Base-by-base conservation (phyloP, 164 flowering plant genomes). In the Chloranthus sessilifolius region DNA sequence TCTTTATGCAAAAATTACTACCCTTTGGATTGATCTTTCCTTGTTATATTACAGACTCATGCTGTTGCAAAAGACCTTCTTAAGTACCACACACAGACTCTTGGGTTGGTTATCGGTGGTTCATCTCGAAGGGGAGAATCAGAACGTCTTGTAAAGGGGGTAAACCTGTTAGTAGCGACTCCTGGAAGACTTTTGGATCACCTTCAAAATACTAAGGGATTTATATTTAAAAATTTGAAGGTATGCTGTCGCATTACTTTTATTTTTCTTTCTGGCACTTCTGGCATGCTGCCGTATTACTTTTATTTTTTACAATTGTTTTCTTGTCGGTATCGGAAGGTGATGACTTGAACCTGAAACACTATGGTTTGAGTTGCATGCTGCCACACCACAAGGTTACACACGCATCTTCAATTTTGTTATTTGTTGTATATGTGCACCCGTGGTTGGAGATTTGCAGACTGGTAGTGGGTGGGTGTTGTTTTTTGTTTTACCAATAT, bases 171-270 rank as follows among this genome's bases (percentile, higher is more conserved):
- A 48, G 78, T 94, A n/a, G 95, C 80, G 39, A 94, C 97, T 8
- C 97, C 97, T 52, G 99, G 97, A 28, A 84, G 99, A 38, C 85
- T 94, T 67, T 80, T 89, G 57, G 99, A 94, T 50, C 99, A 92
- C 72, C 95, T 92, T 63, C 87, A 84, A 55, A 70, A 78, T 59
- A 88, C 99, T 7, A 88, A 81, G 66, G 86, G 95, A 0, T 94
- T 94, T 54, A 67, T 94, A 25, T 82, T 55, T 47, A 94, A 82
- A 60, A 86, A 84, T 53, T 59, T 94, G 51, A 79, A 82, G 95
- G 98, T 88, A 59, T 44, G 15, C 6, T 44, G 1, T 7, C 3
- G 37, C n/a, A n/a, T n/a, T n/a, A n/a, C n/a, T n/a, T n/a, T n/a
- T n/a, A n/a, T n/a, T n/a, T n/a, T n/a, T n/a, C n/a, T n/a, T n/a